Percentiles rank a stretch among this genome's conserved stretches.
These are phyloP conservation scores for Dacryopinax primogenitus DNA, from an alignment of 768 basidiomycete species.

Conservation along the genomic window DNA sequence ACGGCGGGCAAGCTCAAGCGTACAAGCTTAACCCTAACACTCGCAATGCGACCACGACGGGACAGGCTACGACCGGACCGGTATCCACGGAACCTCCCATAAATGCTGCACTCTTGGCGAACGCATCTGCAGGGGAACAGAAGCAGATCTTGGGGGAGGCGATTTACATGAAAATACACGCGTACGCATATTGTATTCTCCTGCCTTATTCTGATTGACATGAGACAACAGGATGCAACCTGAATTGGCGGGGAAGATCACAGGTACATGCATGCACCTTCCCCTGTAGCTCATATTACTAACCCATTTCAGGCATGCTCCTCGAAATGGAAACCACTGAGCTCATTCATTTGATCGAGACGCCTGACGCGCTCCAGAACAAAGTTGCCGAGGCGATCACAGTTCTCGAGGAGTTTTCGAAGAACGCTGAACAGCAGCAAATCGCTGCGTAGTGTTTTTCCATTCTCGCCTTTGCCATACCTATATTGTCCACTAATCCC, in stretches of 20 bases:
- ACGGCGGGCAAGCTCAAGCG: constrained; percentile 24
- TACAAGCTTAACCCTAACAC: constrained; percentile 29
- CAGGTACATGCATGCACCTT: constrained; percentile 34
- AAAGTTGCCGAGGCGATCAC: constrained; percentile 87
- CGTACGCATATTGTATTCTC: constrained; percentile 38
- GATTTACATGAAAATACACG: constrained; percentile 79
- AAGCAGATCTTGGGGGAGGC: constrained; percentile 99
- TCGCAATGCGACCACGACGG: constrained; percentile 22
- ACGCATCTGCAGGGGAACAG: constrained; percentile 64
- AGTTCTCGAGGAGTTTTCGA: constrained; percentile 75
- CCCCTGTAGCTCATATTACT: background rate
- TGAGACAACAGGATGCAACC: constrained; percentile 51
- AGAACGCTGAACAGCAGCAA: constrained; percentile 20
- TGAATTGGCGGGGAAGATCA: constrained; percentile 95
- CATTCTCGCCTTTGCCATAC: background rate
- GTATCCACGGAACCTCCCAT: constrained; percentile 44
- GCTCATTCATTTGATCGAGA: constrained; percentile 76
- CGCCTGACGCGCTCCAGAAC: constrained; percentile 63
- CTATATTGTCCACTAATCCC: background rate
- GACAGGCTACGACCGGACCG: constrained; percentile 29
- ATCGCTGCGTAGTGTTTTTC: background rate
- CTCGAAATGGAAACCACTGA: constrained; percentile 98
- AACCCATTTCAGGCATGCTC: constrained; percentile 45
- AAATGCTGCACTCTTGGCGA: constrained; percentile 48
- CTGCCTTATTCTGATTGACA: constrained; percentile 13